phyloP scores from a whole-genome alignment of 2,329 filamentous ascomycete genomes.

The Cladophialophora bantiana region DNA sequence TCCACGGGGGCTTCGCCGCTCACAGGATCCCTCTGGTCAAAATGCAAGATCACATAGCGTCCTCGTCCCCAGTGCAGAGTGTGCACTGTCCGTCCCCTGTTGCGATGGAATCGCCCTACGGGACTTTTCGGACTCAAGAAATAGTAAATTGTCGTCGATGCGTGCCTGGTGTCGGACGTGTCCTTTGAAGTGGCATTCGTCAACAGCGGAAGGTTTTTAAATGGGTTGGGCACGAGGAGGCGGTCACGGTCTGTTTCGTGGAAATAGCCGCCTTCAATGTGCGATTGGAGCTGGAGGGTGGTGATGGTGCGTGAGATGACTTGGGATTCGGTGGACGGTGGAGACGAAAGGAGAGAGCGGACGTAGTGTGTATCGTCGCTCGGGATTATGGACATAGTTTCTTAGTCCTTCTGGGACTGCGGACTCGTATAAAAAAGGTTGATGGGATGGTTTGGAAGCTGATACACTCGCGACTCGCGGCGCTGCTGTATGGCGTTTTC shows the following conservation, averaged over 20 bases:
- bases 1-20: slow-evolving; percentile 46
- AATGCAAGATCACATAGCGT: slow-evolving; percentile 58
- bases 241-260: slow-evolving; percentile 65
- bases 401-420: not conserved
- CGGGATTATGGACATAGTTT: slow-evolving; percentile 8
- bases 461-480: not conserved
- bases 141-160: slow-evolving; percentile 70
- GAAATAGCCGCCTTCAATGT: slow-evolving; percentile 72
- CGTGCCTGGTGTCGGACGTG: slow-evolving; percentile 56
- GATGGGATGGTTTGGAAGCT: not conserved
- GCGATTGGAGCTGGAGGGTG: slow-evolving; percentile 58
- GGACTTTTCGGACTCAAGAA: slow-evolving; percentile 64
- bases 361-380: slow-evolving; percentile 19
- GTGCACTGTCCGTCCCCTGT: slow-evolving; percentile 68
- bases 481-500: not conserved
- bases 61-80: slow-evolving; percentile 59
- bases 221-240: slow-evolving; percentile 63
- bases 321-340: slow-evolving; percentile 44
- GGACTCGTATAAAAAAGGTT: not conserved
- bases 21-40: slow-evolving; percentile 1
- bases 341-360: slow-evolving; percentile 16
- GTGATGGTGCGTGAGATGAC: slow-evolving; percentile 50
- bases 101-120: slow-evolving; percentile 69
- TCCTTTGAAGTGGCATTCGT: slow-evolving; percentile 47
- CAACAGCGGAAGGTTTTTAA: slow-evolving; percentile 46